phyloP scores from a whole-genome alignment of 257 asterid genomes.

The Buddleja alternifolia region DNA sequence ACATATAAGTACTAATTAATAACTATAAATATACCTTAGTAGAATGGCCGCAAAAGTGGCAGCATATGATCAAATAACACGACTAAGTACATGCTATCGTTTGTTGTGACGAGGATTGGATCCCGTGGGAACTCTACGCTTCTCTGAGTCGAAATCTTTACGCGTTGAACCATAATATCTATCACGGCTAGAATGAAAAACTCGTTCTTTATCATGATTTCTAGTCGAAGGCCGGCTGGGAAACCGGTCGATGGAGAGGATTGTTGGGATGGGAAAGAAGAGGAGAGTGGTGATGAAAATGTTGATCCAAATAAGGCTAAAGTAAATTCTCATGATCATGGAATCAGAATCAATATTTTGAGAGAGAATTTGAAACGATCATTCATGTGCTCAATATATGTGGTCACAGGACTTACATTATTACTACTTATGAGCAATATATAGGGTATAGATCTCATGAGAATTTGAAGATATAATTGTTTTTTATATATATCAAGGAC shows the following conservation, averaged over 20 bases:
- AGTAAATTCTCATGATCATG: slow-evolving; percentile 39
- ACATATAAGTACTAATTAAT: not conserved
- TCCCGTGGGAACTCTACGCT: slow-evolving; percentile 64
- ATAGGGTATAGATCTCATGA: too few relatives aligned
- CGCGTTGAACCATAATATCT: slow-evolving; percentile 19
- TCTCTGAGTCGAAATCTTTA: slow-evolving; percentile 43
- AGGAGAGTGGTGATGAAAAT: slow-evolving; percentile 37
- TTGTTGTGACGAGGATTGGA: slow-evolving; percentile 69
- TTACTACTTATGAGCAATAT: slow-evolving; percentile 17
- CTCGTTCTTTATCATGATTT: slow-evolving; percentile 8
- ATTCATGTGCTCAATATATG: too few relatives aligned
- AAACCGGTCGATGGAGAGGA: slow-evolving; percentile 28
- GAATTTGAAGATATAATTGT: slow-evolving; percentile 8
- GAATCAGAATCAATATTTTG: slow-evolving; percentile 15
- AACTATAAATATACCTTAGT: slow-evolving; percentile 24
- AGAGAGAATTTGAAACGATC: slow-evolving; percentile 12
- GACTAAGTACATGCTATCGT: slow-evolving; percentile 34
- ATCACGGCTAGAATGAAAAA: slow-evolving; percentile 12
- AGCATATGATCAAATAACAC: not conserved
- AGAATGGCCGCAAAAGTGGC: slow-evolving; percentile 22
- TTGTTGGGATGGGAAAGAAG: slow-evolving; percentile 38
- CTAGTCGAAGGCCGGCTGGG: slow-evolving; percentile 25
- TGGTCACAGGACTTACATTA: slow-evolving; percentile 20
- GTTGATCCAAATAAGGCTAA: slow-evolving; percentile 38
- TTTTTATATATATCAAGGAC: slow-evolving; percentile 21